Evolutionary conservation across 805 yeast species (phyloP).

Genomic region (Yarrowia hollandica): DNA sequence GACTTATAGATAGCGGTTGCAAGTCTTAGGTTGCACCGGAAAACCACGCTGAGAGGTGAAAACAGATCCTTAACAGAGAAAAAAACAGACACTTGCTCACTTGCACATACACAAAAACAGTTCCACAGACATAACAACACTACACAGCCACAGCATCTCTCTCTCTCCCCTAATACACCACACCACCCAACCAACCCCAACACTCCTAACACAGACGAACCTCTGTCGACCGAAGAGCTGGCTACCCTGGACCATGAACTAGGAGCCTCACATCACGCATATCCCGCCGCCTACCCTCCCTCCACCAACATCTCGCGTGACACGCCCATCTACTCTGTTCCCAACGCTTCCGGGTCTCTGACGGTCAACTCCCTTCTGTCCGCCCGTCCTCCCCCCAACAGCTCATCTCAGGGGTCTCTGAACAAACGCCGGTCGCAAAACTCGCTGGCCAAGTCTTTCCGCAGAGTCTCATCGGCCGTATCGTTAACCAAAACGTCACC

Average conservation of each 20-base stretch:
- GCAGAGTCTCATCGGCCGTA: conserved; percentile 8
- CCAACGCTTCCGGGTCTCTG: conserved; percentile 26
- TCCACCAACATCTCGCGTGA: not conserved
- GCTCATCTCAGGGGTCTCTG: not conserved
- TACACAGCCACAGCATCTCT: too few species aligned
- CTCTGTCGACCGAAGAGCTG: conserved; percentile 20
- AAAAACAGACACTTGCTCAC: too few species aligned
- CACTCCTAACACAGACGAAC: conserved; percentile 28
- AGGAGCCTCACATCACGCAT: conserved; percentile 24
- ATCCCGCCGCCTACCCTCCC: conserved; percentile 5
- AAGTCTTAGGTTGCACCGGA: too few species aligned
- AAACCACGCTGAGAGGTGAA: not conserved
- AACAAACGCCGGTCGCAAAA: conserved; percentile 20
- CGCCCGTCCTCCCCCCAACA: not conserved
- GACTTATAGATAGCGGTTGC: conserved; percentile 14
- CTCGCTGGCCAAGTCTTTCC: conserved; percentile 20
- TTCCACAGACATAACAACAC: not conserved
- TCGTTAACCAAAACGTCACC: not conserved
- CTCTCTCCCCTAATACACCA: too few species aligned
- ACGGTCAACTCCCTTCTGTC: conserved; percentile 19
- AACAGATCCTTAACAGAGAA: not conserved
- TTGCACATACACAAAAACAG: not conserved
- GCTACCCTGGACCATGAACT: conserved; percentile 27
- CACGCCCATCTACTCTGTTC: conserved; percentile 24
- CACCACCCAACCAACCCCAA: not conserved